A percentile compares a stretch with the other conserved stretches of the same genome.
phyloP scores from a whole-genome alignment of 2,329 filamentous ascomycete species.

The Nannizzia gypsea region DNA sequence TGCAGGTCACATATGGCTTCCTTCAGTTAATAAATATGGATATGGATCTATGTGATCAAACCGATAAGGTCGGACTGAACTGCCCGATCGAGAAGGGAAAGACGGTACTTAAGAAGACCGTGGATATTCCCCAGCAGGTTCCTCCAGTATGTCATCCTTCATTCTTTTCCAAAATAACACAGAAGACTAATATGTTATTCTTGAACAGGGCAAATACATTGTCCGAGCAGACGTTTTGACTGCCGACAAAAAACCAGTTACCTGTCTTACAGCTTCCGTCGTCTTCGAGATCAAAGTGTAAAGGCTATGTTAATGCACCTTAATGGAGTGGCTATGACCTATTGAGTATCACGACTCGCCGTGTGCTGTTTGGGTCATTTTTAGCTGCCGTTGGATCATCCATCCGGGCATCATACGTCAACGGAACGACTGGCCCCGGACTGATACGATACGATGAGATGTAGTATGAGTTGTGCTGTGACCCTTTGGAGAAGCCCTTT shows the following conservation, averaged over 20 bases:
- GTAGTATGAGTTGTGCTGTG: neutral
- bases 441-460: neutral
- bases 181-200: neutral
- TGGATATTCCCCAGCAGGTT: slow-evolving; percentile 75
- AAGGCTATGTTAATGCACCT: neutral
- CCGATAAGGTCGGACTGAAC: slow-evolving; percentile 73
- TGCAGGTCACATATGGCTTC: slow-evolving; percentile 87
- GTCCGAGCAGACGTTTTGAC: slow-evolving; percentile 79
- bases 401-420: neutral
- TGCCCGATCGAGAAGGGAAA: slow-evolving; percentile 79
- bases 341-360: neutral
- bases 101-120: slow-evolving; percentile 62
- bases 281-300: slow-evolving; percentile 8
- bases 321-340: neutral
- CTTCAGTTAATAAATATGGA: slow-evolving; percentile 75
- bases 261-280: slow-evolving; percentile 61
- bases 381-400: neutral
- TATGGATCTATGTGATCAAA: slow-evolving; percentile 78
- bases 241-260: slow-evolving; percentile 60
- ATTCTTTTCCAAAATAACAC: neutral
- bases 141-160: slow-evolving; percentile 60
- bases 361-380: too few species aligned
- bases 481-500: neutral
- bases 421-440: neutral
- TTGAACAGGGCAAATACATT: slow-evolving; percentile 68